Conservation (phyloP, 2,329 filamentous ascomycete species). For the Mariannaea elegans region DNA sequence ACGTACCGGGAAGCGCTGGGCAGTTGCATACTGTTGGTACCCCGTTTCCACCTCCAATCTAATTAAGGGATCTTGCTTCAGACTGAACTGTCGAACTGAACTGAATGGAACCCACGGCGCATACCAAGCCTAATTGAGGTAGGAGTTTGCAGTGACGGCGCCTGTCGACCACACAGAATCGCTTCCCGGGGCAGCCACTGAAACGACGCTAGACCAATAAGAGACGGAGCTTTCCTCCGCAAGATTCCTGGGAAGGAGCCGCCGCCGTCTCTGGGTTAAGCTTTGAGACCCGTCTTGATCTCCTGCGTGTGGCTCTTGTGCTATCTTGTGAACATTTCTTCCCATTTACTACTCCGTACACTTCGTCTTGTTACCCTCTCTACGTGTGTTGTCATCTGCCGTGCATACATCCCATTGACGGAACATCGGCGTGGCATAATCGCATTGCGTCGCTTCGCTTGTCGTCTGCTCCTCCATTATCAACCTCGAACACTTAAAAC, state of each 20-base stretch:
- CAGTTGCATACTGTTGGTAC: too few species aligned
- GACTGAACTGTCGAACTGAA: too few species aligned
- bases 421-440: background rate
- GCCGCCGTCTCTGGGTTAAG: background rate
- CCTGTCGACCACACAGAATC: constrained; percentile 30
- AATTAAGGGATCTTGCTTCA: too few species aligned
- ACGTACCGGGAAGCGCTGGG: too few species aligned
- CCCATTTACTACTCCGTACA: background rate
- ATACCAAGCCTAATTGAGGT: background rate
- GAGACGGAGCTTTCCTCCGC: background rate
- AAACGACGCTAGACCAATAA: constrained; percentile 34
- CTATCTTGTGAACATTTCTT: too few species aligned
- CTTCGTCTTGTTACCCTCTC: too few species aligned
- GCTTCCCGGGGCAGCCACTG: constrained; percentile 27
- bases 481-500: constrained; percentile 21
- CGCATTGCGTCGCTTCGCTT: background rate
- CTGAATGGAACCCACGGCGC: background rate
- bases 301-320: too few species aligned
- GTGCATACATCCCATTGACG: background rate
- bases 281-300: too few species aligned
- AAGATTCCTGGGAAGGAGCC: background rate
- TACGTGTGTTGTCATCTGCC: constrained; percentile 5
- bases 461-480: constrained; percentile 14
- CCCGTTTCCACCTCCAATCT: too few species aligned
- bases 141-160: background rate